These are phyloP conservation scores for Fusarium agapanthi DNA, from an alignment of 2,329 filamentous ascomycete species.

Conservation along the genomic window DNA sequence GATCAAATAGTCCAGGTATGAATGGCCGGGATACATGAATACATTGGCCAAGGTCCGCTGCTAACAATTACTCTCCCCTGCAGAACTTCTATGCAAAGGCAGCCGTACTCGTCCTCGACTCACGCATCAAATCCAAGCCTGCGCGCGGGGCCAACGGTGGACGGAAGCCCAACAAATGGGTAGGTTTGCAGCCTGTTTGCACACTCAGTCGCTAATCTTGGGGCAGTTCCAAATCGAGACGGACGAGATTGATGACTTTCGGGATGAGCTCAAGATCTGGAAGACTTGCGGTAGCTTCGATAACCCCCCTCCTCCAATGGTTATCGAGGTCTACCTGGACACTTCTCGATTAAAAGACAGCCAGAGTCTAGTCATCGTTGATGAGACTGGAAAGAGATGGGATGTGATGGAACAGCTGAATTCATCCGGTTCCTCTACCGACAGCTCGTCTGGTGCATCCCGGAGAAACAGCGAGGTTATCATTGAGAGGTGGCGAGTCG, in stretches of 20 bases:
- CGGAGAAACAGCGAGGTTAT: conserved; percentile 76
- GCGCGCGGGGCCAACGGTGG: conserved; percentile 51
- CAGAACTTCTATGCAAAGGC: conserved; percentile 96
- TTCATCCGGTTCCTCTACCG: conserved; percentile 64
- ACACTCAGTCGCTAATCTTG: conserved; percentile 18
- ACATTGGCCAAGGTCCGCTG: background rate
- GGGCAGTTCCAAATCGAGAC: conserved; percentile 91
- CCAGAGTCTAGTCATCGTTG: conserved; percentile 86
- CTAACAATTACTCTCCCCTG: conserved; percentile 24
- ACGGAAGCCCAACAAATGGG: conserved; percentile 85
- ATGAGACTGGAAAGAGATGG: conserved; percentile 91
- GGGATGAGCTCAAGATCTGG: conserved; percentile 83
- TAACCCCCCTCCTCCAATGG: conserved; percentile 80
- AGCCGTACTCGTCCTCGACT: conserved; percentile 82
- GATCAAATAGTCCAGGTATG: conserved; percentile 91
- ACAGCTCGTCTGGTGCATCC: conserved; percentile 53
- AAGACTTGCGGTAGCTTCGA: conserved; percentile 80
- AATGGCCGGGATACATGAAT: background rate
- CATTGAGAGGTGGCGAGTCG: conserved; percentile 89
- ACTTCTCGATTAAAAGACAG: conserved; percentile 80
- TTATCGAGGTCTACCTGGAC: conserved; percentile 92
- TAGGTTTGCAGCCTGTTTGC: conserved; percentile 54
- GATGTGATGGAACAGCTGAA: conserved; percentile 87
- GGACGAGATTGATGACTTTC: conserved; percentile 89
- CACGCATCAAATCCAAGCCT: conserved; percentile 75